Evolutionary conservation across 169 alveolate species (phyloP).

Genomic region (Ichthyophthirius multifiliis): DNA sequence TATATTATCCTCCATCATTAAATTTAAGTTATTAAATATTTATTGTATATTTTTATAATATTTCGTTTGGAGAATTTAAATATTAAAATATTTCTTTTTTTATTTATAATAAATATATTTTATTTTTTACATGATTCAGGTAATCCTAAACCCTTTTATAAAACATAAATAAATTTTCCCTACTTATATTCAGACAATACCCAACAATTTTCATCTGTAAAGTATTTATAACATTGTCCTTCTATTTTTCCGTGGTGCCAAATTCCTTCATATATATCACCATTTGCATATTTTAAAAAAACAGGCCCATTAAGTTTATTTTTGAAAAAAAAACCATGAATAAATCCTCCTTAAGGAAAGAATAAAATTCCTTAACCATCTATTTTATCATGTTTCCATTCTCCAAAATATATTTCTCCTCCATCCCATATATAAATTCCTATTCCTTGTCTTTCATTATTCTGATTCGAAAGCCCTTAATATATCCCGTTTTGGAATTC

Average conservation of each 20-base stretch:
- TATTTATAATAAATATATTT: background rate
- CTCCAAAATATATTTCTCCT: constrained; percentile 17
- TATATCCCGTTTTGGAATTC: constrained; percentile 11
- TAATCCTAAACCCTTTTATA: background rate
- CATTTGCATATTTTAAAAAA: background rate
- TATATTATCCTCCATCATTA: background rate
- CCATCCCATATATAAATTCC: constrained; percentile 8
- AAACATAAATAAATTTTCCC: background rate
- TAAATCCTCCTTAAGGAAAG: constrained; percentile 1
- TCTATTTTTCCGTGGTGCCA: background rate
- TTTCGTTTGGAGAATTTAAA: background rate
- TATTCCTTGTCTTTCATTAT: background rate
- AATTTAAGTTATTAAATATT: background rate
- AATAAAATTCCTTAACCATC: constrained; percentile 15
- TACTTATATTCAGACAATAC: constrained; percentile 2
- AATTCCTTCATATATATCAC: constrained; percentile 9
- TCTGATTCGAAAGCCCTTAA: background rate
- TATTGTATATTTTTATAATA: background rate
- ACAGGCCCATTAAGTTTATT: background rate
- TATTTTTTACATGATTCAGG: background rate
- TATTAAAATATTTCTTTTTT: background rate
- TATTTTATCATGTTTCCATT: constrained; percentile 2
- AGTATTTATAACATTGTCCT: constrained; percentile 2
- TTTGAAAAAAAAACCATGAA: constrained; percentile 14
- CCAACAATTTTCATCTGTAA: background rate